These are phyloP conservation scores for Echium plantagineum DNA, from an alignment of 257 asterid species.

Conservation along the genomic window DNA sequence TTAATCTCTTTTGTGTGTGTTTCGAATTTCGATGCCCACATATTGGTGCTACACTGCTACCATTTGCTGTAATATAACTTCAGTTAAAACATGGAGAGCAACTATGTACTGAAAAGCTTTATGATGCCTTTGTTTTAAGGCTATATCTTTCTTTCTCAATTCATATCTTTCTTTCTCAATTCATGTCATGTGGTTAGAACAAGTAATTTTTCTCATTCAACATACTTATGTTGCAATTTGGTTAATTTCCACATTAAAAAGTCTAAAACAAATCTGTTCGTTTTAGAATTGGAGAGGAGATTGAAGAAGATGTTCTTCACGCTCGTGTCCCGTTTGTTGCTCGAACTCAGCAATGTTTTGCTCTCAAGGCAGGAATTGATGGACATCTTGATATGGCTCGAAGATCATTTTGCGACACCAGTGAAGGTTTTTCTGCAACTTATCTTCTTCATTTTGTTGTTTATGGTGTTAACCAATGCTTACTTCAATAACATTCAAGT, in stretches of 20 bases:
- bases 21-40: too few species aligned
- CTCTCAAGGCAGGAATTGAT: constrained; percentile 93
- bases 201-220: too few species aligned
- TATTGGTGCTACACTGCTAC: too few species aligned
- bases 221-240: too few species aligned
- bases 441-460: background rate
- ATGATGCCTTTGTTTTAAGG: too few species aligned
- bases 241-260: background rate
- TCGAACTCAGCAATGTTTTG: constrained; percentile 96
- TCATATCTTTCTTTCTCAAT: too few species aligned
- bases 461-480: constrained; percentile 11
- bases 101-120: too few species aligned
- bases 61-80: too few species aligned
- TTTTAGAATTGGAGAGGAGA: constrained; percentile 80
- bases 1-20: too few species aligned
- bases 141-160: too few species aligned
- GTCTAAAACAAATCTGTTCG: constrained; percentile 1
- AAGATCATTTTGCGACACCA: constrained; percentile 90
- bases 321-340: constrained; percentile 93
- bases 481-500: constrained; percentile 20
- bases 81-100: too few species aligned
- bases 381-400: constrained; percentile 91
- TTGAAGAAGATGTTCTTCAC: constrained; percentile 92
- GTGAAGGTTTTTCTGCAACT: constrained; percentile 62
- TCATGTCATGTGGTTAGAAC: too few species aligned